Conservation (phyloP, 257 asterid species). For the Solanum clarkiae region DNA sequence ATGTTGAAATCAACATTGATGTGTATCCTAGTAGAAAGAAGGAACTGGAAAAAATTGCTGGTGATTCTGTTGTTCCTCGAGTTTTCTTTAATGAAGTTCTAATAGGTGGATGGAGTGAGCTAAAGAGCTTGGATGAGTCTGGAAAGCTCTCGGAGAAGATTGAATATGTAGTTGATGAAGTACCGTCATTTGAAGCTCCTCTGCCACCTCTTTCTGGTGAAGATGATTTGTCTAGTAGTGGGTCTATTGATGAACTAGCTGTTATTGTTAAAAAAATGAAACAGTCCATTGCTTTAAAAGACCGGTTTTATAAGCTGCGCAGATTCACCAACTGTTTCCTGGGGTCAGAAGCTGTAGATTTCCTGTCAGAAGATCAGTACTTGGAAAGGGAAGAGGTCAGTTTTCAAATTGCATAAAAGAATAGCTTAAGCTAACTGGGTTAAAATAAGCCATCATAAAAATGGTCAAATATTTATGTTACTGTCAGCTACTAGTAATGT, state of each 20-base stretch:
- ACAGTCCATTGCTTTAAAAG: conserved; percentile 40
- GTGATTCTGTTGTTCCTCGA: conserved; percentile 60
- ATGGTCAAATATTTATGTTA: background rate
- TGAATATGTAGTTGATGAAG: conserved; percentile 59
- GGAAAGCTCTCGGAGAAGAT: conserved; percentile 71
- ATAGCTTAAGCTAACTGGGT: background rate
- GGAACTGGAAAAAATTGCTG: conserved; percentile 70
- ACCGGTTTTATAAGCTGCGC: conserved; percentile 73
- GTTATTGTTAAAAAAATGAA: conserved; percentile 73
- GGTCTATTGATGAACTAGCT: conserved; percentile 76
- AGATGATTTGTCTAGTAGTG: conserved; percentile 70
- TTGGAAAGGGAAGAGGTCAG: conserved; percentile 82
- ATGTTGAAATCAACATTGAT: conserved; percentile 70
- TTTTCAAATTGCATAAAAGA: conserved; percentile 4
- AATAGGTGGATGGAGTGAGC: conserved; percentile 60
- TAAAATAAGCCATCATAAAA: background rate
- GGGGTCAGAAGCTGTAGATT: conserved; percentile 79
- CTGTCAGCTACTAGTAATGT: background rate
- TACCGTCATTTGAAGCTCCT: conserved; percentile 74
- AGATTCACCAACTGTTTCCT: conserved; percentile 53
- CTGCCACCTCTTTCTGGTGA: conserved; percentile 94
- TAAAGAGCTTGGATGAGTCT: conserved; percentile 55
- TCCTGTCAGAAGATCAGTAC: conserved; percentile 83
- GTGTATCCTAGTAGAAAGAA: conserved; percentile 57
- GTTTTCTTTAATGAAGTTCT: conserved; percentile 75